phyloP scores from a whole-genome alignment of 129 eudicot genomes.

The Glebionis coronaria region DNA sequence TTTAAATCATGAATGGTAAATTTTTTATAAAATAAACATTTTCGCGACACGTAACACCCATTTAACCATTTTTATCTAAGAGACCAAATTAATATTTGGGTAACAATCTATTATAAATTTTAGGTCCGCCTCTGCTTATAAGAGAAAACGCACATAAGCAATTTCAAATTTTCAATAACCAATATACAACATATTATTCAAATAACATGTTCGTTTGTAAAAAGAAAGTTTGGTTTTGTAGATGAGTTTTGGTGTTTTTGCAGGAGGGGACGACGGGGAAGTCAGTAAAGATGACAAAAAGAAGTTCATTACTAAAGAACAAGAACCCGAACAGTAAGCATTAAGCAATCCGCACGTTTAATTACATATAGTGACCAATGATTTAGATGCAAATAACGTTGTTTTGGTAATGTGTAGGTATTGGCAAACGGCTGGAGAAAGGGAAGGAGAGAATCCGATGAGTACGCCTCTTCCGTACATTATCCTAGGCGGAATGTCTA shows the following conservation, averaged over 20 bases:
- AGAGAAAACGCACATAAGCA: too few relatives aligned
- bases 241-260: slow-evolving; percentile 21
- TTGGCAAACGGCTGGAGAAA: slow-evolving; percentile 98
- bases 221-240: slow-evolving; percentile 7
- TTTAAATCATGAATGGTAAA: too few relatives aligned
- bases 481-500: slow-evolving; percentile 91
- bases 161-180: background rate
- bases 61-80: too few relatives aligned
- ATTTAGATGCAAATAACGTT: background rate
- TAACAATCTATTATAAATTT: too few relatives aligned
- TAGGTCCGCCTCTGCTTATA: too few relatives aligned
- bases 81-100: too few relatives aligned
- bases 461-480: slow-evolving; percentile 90
- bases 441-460: slow-evolving; percentile 98
- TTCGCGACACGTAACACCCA: too few relatives aligned
- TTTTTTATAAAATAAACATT: too few relatives aligned
- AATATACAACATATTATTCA: background rate
- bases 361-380: background rate
- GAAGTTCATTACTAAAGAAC: slow-evolving; percentile 90
- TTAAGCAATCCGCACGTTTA: background rate
- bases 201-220: background rate
- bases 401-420: slow-evolving; percentile 49
- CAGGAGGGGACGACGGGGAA: slow-evolving; percentile 79
- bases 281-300: slow-evolving; percentile 62
- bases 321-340: slow-evolving; percentile 97